phyloP scores from a whole-genome alignment of 257 asterid genomes.

The Solanum clarkiae region DNA sequence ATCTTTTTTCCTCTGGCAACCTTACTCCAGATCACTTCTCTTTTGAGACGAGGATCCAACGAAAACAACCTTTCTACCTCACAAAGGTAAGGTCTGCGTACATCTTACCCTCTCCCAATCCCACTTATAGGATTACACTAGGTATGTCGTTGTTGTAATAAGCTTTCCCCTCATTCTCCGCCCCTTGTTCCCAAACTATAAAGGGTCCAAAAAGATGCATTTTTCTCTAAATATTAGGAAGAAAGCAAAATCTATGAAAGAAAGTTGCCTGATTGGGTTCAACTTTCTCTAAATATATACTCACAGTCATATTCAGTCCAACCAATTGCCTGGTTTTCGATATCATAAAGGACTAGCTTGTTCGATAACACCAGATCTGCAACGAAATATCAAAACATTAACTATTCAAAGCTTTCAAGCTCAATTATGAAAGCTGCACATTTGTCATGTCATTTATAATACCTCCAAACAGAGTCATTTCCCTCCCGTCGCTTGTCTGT shows the following conservation, averaged over 20 bases:
- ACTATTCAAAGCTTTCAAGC: not conserved
- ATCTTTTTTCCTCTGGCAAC: not conserved
- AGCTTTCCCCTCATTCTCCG: not conserved
- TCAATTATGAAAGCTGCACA: not conserved
- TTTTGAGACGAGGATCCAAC: not conserved
- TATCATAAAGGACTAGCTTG: constrained; percentile 71
- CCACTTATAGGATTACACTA: not conserved
- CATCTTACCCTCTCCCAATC: not conserved
- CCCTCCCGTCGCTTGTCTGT: constrained; percentile 35
- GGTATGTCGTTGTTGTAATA: too few relatives aligned
- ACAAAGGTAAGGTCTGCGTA: not conserved
- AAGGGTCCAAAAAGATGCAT: not conserved
- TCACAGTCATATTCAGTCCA: constrained; percentile 69
- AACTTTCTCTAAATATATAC: constrained; percentile 7
- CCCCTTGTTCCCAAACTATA: not conserved
- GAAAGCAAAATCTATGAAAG: not conserved
- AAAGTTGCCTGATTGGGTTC: not conserved
- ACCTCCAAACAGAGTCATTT: constrained; percentile 68
- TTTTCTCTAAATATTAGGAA: not conserved
- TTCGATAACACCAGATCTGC: constrained; percentile 71
- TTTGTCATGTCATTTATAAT: not conserved
- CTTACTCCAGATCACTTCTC: not conserved
- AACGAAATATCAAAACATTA: not conserved
- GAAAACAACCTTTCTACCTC: not conserved
- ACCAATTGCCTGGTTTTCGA: constrained; percentile 66